Percentiles rank a stretch among this genome's conserved stretches.
Evolutionary conservation across 805 yeast genomes (phyloP).

Genomic region (Saturnispora galanensis): DNA sequence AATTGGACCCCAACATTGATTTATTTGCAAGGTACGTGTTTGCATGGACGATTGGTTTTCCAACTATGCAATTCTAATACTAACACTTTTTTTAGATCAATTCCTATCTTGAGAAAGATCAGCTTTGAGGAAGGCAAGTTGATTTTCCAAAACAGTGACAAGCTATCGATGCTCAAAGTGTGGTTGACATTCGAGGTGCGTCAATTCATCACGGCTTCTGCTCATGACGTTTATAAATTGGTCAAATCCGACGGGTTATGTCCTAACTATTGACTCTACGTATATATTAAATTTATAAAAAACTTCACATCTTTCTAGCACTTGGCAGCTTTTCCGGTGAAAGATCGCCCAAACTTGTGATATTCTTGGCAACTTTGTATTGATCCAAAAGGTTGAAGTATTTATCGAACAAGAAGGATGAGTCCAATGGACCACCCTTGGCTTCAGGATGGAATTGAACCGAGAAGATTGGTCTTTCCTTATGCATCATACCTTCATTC

Average conservation of each 20-base stretch:
- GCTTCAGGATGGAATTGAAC: conserved; percentile 99
- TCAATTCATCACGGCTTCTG: conserved; percentile 73
- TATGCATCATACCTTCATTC: conserved; percentile 96
- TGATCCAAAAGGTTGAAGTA: conserved; percentile 61
- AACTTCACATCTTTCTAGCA: conserved; percentile 11
- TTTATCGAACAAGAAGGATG: conserved; percentile 83
- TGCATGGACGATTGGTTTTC: conserved; percentile 30
- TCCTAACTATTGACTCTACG: conserved; percentile 40
- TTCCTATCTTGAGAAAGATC: conserved; percentile 76
- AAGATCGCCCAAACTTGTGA: conserved; percentile 10
- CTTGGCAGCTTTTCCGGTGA: conserved; percentile 11
- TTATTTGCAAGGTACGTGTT: conserved; percentile 91
- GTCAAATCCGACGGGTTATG: conserved; percentile 58
- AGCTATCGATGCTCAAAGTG: conserved; percentile 75
- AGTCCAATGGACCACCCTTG: conserved; percentile 96
- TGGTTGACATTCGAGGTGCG: conserved; percentile 89
- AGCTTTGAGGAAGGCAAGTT: conserved; percentile 63
- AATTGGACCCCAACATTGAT: conserved; percentile 85
- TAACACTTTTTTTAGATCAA: conserved; percentile 38
- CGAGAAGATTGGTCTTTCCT: conserved; percentile 79
- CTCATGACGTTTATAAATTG: conserved; percentile 57
- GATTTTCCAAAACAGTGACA: conserved; percentile 44
- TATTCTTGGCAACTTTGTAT: conserved; percentile 36
- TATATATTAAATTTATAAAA: not conserved
- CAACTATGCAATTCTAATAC: conserved; percentile 20